phyloP scores from a whole-genome alignment of 805 yeast genomes.

The Saccharomycopsis guyanensis region DNA sequence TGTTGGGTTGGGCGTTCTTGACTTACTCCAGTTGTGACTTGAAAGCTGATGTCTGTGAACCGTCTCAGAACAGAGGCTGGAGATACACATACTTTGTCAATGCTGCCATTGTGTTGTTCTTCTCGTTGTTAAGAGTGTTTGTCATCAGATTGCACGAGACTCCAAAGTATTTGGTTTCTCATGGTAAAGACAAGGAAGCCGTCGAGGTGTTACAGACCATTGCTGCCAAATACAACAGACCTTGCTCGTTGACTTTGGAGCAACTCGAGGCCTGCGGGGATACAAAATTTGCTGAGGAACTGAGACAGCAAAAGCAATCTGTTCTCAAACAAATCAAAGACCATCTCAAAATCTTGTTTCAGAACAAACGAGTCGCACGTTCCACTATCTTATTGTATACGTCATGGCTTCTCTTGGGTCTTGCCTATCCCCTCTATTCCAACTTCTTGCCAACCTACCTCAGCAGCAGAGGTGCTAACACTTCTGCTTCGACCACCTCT shows the following conservation, averaged over 20 bases:
- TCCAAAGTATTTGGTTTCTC: conserved; percentile 46
- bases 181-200: conserved; percentile 45
- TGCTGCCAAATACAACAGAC: conserved; percentile 40
- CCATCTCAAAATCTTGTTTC: conserved; percentile 42
- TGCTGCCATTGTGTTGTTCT: conserved; percentile 43
- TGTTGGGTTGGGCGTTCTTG: conserved; percentile 50
- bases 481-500: conserved; percentile 30
- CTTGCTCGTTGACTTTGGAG: conserved; percentile 38
- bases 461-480: conserved; percentile 41
- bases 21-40: conserved; percentile 42
- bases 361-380: conserved; percentile 35
- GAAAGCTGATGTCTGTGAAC: conserved; percentile 36
- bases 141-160: conserved; percentile 42
- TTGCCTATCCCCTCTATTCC: conserved; percentile 49
- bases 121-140: conserved; percentile 41
- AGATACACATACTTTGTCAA: conserved; percentile 48
- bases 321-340: conserved; percentile 26
- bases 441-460: conserved; percentile 48
- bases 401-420: conserved; percentile 52
- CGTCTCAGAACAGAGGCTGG: conserved; percentile 50
- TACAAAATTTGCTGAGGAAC: conserved; percentile 21
- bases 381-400: conserved; percentile 38
- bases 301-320: conserved; percentile 24
- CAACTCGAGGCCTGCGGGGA: conserved; percentile 40
- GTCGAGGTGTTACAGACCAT: conserved; percentile 37